These are phyloP conservation scores for Ceratocystis huliohia DNA, from an alignment of 2,329 filamentous ascomycete species.

Conservation along the genomic window DNA sequence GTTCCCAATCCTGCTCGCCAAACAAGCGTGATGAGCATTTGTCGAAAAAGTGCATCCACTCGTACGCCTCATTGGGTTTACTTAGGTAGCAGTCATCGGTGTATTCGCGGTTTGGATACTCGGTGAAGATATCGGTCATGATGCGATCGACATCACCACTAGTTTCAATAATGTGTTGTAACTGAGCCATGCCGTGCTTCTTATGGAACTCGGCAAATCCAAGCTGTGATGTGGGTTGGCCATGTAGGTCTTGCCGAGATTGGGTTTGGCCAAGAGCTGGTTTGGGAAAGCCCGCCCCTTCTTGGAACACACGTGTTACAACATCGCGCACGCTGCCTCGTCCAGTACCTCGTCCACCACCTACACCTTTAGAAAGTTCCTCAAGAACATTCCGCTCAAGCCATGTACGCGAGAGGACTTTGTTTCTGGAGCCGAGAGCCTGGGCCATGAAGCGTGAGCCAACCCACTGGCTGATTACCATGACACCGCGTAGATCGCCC, in stretches of 20 bases:
- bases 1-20: slow-evolving; percentile 82
- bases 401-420: slow-evolving; percentile 58
- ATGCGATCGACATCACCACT: slow-evolving; percentile 69
- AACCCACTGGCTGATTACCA: slow-evolving; percentile 82
- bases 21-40: slow-evolving; percentile 65
- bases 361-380: slow-evolving; percentile 57
- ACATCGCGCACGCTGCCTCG: slow-evolving; percentile 62
- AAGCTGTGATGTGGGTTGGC: slow-evolving; percentile 47
- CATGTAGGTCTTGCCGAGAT: slow-evolving; percentile 31
- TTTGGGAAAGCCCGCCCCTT: slow-evolving; percentile 65
- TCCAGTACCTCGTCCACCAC: slow-evolving; percentile 57
- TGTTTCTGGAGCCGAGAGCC: slow-evolving; percentile 28
- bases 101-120: slow-evolving; percentile 76
- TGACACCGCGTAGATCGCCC: slow-evolving; percentile 65
- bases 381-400: slow-evolving; percentile 58
- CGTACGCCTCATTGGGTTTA: slow-evolving; percentile 77
- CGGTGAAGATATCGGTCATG: slow-evolving; percentile 69
- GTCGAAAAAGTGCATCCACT: slow-evolving; percentile 94
- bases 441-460: slow-evolving; percentile 53
- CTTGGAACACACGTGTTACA: slow-evolving; percentile 63
- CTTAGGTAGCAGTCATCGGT: slow-evolving; percentile 86
- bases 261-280: slow-evolving; percentile 30
- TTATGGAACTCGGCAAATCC: slow-evolving; percentile 63
- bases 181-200: slow-evolving; percentile 56
- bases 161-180: slow-evolving; percentile 65